Conservation (phyloP, 768 basidiomycete genomes). For the Nidula microcarpa region DNA sequence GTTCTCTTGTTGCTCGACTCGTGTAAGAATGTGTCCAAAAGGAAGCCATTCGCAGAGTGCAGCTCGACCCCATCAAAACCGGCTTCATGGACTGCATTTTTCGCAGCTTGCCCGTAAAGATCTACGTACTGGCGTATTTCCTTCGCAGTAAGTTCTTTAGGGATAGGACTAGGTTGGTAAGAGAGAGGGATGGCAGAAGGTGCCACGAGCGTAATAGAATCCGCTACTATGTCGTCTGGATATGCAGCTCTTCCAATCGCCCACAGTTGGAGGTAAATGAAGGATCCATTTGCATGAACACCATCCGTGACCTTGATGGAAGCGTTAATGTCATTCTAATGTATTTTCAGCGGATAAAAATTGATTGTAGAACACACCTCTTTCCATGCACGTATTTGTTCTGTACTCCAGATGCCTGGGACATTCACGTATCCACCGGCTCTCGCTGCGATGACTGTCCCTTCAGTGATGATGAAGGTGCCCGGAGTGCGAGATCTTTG, state of each 20-base stretch:
- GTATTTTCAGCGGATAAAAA: no score
- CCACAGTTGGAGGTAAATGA: neutral
- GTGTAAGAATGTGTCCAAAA: slow-evolving; percentile 49
- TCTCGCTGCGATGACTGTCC: no score
- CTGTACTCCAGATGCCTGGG: no score
- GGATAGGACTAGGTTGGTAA: neutral
- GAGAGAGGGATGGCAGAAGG: slow-evolving; percentile 3
- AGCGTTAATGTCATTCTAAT: no score
- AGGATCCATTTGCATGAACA: no score
- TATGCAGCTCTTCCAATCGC: neutral
- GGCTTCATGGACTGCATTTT: slow-evolving; percentile 1
- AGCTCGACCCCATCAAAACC: slow-evolving; percentile 25
- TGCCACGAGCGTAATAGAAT: neutral
- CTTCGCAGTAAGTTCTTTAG: neutral
- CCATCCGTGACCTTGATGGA: no score
- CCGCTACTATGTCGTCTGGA: neutral
- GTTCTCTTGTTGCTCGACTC: slow-evolving; percentile 55
- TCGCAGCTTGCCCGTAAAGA: slow-evolving; percentile 3
- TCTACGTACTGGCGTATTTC: slow-evolving; percentile 1
- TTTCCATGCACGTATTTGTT: no score
- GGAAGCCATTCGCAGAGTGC: slow-evolving; percentile 56
- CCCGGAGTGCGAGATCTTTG: no score
- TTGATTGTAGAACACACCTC: no score
- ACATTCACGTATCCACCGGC: no score
- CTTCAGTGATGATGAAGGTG: no score